Evolutionary conservation across 371 early-diverging fungal genomes (phyloP).

Genomic region (Batkoa obscura): DNA sequence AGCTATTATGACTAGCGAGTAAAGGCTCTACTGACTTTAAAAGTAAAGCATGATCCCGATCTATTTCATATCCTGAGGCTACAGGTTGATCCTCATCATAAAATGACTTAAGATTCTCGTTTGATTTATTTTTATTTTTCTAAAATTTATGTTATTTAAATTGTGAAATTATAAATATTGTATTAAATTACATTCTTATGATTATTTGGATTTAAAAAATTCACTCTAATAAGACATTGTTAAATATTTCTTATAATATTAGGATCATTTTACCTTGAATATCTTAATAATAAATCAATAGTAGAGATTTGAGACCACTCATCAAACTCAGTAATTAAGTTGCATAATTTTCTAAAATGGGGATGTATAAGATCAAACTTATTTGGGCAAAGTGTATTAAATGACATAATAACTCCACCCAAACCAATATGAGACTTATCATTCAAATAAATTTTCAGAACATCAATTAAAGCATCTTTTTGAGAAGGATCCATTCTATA

Average conservation of each 20-base stretch:
- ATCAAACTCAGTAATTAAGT: slow-evolving; percentile 67
- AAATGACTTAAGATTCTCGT: too few species aligned
- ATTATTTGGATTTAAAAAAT: slow-evolving; percentile 33
- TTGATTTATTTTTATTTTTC: too few species aligned
- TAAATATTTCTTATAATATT: not conserved
- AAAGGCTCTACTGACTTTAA: slow-evolving; percentile 50
- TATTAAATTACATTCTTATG: too few species aligned
- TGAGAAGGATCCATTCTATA: slow-evolving; percentile 47
- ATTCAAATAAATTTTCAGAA: slow-evolving; percentile 51
- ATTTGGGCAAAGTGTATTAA: slow-evolving; percentile 68
- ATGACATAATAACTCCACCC: slow-evolving; percentile 71
- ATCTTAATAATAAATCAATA: slow-evolving; percentile 53
- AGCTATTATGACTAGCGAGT: slow-evolving; percentile 68
- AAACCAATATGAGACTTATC: slow-evolving; percentile 75
- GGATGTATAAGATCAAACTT: slow-evolving; percentile 68
- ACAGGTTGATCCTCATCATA: too few species aligned
- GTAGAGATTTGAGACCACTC: slow-evolving; percentile 89
- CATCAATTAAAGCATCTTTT: slow-evolving; percentile 50
- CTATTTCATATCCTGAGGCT: slow-evolving; percentile 19
- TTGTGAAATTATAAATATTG: too few species aligned
- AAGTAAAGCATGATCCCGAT: slow-evolving; percentile 56
- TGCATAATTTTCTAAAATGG: slow-evolving; percentile 73
- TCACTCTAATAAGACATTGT: slow-evolving; percentile 16
- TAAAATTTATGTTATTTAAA: too few species aligned
- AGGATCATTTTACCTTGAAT: slow-evolving; percentile 32